Conservation (phyloP, 176 grass and related monocot species). For the Rhynchospora breviuscula region DNA sequence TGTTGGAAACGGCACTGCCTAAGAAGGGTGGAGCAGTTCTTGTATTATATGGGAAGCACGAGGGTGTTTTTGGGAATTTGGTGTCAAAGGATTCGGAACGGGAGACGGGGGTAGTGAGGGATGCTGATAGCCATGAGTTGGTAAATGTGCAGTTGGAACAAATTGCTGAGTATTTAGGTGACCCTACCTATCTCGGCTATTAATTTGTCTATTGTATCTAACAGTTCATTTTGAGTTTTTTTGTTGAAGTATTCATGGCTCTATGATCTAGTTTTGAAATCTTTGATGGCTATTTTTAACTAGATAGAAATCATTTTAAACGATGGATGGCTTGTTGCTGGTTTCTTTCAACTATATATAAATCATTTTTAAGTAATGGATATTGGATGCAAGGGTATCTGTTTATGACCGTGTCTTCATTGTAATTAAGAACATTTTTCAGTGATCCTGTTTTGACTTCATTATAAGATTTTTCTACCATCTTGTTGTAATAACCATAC, state of each 20-base stretch:
- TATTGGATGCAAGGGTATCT: neutral
- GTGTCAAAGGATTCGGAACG: slow-evolving; percentile 54
- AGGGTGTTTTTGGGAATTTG: slow-evolving; percentile 72
- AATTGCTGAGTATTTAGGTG: slow-evolving; percentile 80
- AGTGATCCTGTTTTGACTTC: no score
- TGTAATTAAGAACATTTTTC: neutral
- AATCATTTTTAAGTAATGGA: neutral
- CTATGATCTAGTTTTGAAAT: neutral
- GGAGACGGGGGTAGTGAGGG: slow-evolving; percentile 58
- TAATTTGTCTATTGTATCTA: slow-evolving; percentile 27
- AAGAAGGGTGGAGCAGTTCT: slow-evolving; percentile 62
- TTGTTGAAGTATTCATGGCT: neutral
- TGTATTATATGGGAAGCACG: slow-evolving; percentile 77
- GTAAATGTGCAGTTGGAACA: slow-evolving; percentile 68
- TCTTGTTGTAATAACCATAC: no score
- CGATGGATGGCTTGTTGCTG: neutral
- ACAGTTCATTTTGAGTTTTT: neutral
- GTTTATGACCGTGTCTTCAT: no score
- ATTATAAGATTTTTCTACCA: neutral
- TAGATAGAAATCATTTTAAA: neutral
- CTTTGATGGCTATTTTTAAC: neutral
- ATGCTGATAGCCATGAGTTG: slow-evolving; percentile 66
- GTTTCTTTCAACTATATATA: neutral
- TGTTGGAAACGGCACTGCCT: slow-evolving; percentile 88
- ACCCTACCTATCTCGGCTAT: slow-evolving; percentile 64